Percentiles rank a stretch among this genome's conserved stretches.
Evolutionary conservation across 306 rosid species (phyloP).

Genomic region (Senna tora): DNA sequence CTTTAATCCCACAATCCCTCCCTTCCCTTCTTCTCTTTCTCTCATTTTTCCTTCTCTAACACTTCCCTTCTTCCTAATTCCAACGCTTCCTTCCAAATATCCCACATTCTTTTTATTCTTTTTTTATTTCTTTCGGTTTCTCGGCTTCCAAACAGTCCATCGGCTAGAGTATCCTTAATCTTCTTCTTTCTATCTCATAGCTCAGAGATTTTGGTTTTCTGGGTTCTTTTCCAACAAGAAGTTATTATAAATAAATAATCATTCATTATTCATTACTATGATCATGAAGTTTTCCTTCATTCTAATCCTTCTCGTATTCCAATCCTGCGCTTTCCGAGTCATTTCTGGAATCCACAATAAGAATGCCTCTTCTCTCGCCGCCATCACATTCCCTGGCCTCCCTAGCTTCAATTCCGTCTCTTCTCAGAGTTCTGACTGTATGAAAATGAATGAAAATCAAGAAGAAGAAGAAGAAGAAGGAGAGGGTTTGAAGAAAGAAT

Average conservation of each 20-base stretch:
- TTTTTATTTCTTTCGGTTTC: not conserved
- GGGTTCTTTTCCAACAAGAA: too few species aligned
- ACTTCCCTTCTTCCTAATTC: constrained; percentile 16
- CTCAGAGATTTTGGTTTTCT: constrained; percentile 30
- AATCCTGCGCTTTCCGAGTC: constrained; percentile 32
- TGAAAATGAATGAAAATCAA: constrained; percentile 28
- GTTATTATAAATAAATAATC: too few species aligned
- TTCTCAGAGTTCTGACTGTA: constrained; percentile 53
- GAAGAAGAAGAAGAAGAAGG: constrained; percentile 23
- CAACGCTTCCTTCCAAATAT: constrained; percentile 4
- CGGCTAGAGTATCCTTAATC: not conserved
- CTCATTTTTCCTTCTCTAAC: constrained; percentile 6
- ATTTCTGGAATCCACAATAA: constrained; percentile 41
- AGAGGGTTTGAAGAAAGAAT: constrained; percentile 28
- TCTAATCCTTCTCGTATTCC: constrained; percentile 40
- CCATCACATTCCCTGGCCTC: constrained; percentile 62
- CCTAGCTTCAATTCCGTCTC: constrained; percentile 59
- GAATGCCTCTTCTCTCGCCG: constrained; percentile 60
- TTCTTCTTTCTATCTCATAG: not conserved
- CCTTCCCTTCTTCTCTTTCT: constrained; percentile 1
- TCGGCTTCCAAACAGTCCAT: not conserved
- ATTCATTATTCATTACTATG: constrained; percentile 41
- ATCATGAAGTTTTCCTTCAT: constrained; percentile 26
- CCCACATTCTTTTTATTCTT: not conserved
- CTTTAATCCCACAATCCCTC: not conserved